Evolutionary conservation across 2,329 filamentous ascomycete species (phyloP).

Genomic region (Ascomycota sp.): DNA sequence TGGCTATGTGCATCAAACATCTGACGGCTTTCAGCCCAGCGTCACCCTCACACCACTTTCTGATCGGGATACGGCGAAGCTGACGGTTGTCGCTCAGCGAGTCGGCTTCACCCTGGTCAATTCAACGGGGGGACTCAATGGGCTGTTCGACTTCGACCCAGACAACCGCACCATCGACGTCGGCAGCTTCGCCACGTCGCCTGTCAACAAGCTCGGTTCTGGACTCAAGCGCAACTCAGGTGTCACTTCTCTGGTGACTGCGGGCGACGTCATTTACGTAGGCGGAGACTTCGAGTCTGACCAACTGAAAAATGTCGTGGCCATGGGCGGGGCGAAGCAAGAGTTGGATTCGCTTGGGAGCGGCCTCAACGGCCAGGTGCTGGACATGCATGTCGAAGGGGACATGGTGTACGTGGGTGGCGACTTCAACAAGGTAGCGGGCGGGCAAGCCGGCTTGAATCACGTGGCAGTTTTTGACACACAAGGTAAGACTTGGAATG

Average conservation of each 20-base stretch:
- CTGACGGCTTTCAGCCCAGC: slow-evolving; percentile 52
- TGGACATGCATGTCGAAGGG: slow-evolving; percentile 45
- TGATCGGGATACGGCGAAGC: slow-evolving; percentile 36
- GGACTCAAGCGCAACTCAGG: slow-evolving; percentile 46
- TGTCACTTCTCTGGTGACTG: slow-evolving; percentile 47
- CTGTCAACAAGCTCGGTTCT: slow-evolving; percentile 56
- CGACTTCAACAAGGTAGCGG: slow-evolving; percentile 53
- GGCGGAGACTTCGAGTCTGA: slow-evolving; percentile 66
- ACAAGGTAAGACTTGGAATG: slow-evolving; percentile 45
- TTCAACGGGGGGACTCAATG: slow-evolving; percentile 66
- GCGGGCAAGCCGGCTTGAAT: slow-evolving; percentile 41
- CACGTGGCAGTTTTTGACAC: slow-evolving; percentile 62
- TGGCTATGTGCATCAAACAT: slow-evolving; percentile 61
- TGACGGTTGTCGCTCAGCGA: slow-evolving; percentile 76
- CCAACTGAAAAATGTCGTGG: slow-evolving; percentile 55
- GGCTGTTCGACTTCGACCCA: slow-evolving; percentile 76
- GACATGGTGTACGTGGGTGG: slow-evolving; percentile 63
- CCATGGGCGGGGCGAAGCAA: slow-evolving; percentile 39
- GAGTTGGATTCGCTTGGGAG: slow-evolving; percentile 42
- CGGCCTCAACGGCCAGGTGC: slow-evolving; percentile 65
- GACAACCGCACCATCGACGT: slow-evolving; percentile 27
- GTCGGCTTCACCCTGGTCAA: slow-evolving; percentile 58
- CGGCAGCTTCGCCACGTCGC: slow-evolving; percentile 46
- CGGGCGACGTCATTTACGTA: slow-evolving; percentile 47
- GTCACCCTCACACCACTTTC: slow-evolving; percentile 55